Evolutionary conservation across 148 eudicot species (phyloP), one percentile per base, ranked within the genome.

Genomic region (Pouteria glomerata): DNA sequence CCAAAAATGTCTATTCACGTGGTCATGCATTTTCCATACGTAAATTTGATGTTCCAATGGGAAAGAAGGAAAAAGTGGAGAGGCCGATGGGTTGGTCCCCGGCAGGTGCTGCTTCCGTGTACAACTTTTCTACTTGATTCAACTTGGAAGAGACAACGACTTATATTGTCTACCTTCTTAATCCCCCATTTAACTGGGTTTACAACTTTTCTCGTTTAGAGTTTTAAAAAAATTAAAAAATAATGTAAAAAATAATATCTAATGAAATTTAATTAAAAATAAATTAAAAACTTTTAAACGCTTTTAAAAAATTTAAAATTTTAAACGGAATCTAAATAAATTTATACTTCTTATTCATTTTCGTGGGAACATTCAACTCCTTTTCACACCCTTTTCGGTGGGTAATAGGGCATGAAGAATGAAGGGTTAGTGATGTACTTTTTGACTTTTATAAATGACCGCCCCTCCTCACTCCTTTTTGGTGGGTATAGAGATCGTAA

Each of bases 81-180:
- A 7, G 5, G 33, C 23, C 11, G 23, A 21, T 31, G 39, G 45
- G 15, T 16, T 64, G 69, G 69, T 45, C 37, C 55, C 55, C 55
- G 45, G 27, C 23, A 45, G 59, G 59, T 21, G 59, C 59, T 8
- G 55, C 34, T 66, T 45, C n/a, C 69, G 69, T 66, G 10, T 45
- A 18, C 56, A 47, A 66, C 34, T 66, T 45, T 29, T 44, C 69
- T 29, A 55, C 4, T 29, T 55, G 27, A 55, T 62, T 45, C 15
- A 62, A 62, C 27, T 64, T 41, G n/a, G 11, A 45, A 47, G 56
- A 47, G 56, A 66, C 69, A 66, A 29, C 29, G 69, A 66, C 69
- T 39, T 47, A 35, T 31, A 0, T 14, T 14, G 10, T 24, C 33
- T 5, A 15, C 55, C 55, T 26, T 26, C 45, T 10, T 30, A 15